These are phyloP conservation scores for Aphanomyces euteiches DNA, from an alignment of 352 stramenopile species.

Conservation along the genomic window DNA sequence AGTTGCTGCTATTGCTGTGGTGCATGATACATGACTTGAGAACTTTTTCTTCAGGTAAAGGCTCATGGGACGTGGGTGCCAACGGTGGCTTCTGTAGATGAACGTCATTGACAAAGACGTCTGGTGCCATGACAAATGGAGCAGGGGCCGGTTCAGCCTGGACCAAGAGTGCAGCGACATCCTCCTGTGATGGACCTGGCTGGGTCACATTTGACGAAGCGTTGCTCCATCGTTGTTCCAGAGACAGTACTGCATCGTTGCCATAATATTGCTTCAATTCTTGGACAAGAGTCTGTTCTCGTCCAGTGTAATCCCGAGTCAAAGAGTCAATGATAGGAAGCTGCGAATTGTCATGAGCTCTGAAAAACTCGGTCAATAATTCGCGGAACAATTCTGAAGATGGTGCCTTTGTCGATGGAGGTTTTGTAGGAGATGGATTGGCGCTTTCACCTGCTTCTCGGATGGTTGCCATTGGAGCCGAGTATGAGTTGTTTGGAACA, in stretches of 20 bases:
- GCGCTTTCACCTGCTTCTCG: background rate
- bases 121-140: constrained; percentile 14
- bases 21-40: background rate
- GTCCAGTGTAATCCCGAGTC: background rate
- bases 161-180: background rate
- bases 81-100: background rate
- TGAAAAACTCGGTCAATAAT: constrained; percentile 1
- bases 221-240: background rate
- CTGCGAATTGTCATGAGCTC: background rate
- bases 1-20: background rate
- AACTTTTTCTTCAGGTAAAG: background rate
- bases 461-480: background rate
- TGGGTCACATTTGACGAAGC: background rate
- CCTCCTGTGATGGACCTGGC: background rate
- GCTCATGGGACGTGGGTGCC: background rate
- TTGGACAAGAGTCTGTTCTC: background rate
- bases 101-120: background rate
- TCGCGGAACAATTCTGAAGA: background rate
- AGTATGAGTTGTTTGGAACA: too few species aligned
- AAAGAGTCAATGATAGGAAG: background rate
- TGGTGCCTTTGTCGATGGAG: background rate
- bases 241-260: background rate
- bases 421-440: background rate
- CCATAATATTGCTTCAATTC: constrained; percentile 7
- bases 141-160: background rate